These are phyloP conservation scores for Pythium sukuiense DNA, from an alignment of 352 stramenopile species.

Conservation along the genomic window DNA sequence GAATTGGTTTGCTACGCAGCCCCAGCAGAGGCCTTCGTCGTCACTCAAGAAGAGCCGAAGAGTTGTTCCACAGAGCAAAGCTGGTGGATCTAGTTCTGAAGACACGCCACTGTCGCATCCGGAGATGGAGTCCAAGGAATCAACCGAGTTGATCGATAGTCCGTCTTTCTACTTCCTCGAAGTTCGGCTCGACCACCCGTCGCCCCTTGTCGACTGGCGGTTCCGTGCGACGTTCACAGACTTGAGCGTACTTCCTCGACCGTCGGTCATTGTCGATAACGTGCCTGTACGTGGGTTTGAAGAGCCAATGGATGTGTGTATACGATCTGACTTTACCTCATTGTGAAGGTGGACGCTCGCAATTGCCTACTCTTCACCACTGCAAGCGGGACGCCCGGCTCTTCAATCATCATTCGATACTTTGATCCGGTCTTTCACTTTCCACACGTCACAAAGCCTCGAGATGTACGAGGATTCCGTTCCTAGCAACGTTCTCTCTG, in stretches of 20 bases:
- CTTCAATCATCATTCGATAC: conserved; percentile 20
- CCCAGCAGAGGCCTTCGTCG: neutral
- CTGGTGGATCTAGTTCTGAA: neutral
- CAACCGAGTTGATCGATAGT: conserved; percentile 22
- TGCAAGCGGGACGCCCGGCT: conserved; percentile 9
- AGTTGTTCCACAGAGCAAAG: neutral
- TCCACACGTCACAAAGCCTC: conserved; percentile 35
- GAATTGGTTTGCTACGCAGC: conserved; percentile 21
- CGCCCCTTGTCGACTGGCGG: conserved; percentile 37
- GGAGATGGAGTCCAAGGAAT: neutral
- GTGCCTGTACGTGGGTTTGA: conserved; percentile 31
- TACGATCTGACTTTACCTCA: neutral
- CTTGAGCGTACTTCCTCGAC: conserved; percentile 26
- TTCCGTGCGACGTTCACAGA: conserved; percentile 56
- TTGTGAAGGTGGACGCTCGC: conserved; percentile 36
- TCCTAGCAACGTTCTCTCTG: neutral
- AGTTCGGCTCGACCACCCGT: conserved; percentile 43
- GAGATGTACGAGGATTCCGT: conserved; percentile 34
- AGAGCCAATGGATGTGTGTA: neutral
- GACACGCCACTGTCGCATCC: neutral
- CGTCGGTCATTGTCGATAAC: conserved; percentile 40
- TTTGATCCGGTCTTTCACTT: conserved; percentile 54
- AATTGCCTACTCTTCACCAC: conserved; percentile 48
- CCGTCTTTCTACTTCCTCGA: conserved; percentile 55
- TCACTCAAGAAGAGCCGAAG: conserved; percentile 4